These are phyloP conservation scores for Boletus sp. DNA, from an alignment of 768 basidiomycete genomes.

Conservation along the genomic window DNA sequence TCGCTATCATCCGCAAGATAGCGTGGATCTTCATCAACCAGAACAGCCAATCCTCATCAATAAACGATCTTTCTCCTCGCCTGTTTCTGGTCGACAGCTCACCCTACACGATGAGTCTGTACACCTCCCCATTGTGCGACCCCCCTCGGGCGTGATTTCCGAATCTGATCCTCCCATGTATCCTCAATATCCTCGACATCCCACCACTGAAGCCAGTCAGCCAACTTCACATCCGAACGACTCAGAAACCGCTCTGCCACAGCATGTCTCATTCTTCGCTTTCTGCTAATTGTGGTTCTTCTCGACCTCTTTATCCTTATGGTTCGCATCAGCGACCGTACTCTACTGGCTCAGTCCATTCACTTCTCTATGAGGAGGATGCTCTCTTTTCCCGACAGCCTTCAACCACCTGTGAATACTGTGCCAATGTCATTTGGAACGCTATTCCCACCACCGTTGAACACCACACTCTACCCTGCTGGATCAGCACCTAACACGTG, in stretches of 20 bases:
- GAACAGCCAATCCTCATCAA: conserved; percentile 20
- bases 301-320: conserved; percentile 7
- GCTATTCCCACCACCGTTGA: conserved; percentile 26
- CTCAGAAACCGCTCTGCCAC: conserved; percentile 6
- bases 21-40: conserved; percentile 12
- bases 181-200: conserved; percentile 15
- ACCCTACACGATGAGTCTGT: conserved; percentile 10
- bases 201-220: conserved; percentile 6
- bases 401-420: conserved; percentile 7
- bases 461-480: conserved; percentile 31
- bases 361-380: conserved; percentile 12
- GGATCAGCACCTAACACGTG: conserved; percentile 6
- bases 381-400: conserved; percentile 9
- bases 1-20: conserved; percentile 29
- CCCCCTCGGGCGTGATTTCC: conserved; percentile 3
- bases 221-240: conserved; percentile 17
- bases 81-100: conserved; percentile 7
- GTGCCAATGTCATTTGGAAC: conserved; percentile 12
- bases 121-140: conserved; percentile 8
- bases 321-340: conserved; percentile 15
- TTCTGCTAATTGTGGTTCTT: conserved; percentile 7
- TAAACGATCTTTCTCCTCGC: conserved; percentile 31
- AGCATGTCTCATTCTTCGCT: conserved; percentile 12
- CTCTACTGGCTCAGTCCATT: conserved; percentile 18
- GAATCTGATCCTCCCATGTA: conserved; percentile 12